Conservation (phyloP, 208 protist genomes). For the Angomonas ambiguus region DNA sequence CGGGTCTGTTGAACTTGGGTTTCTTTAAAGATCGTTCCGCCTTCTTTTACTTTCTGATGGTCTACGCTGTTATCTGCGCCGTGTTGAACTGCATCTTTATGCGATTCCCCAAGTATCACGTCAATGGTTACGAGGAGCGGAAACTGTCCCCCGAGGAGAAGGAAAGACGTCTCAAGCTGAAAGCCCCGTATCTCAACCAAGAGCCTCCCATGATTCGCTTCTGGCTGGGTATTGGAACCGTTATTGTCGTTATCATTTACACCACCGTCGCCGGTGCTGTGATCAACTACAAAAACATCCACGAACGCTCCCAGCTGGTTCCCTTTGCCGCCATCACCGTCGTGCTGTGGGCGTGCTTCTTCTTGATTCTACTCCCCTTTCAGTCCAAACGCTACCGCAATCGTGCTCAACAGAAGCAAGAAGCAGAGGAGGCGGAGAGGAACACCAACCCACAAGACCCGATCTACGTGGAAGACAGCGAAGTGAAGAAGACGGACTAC, state of each 20-base stretch:
- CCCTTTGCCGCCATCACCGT: slow-evolving; percentile 37
- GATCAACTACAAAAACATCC: slow-evolving; percentile 28
- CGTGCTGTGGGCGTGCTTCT: slow-evolving; percentile 24
- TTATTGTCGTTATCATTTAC: slow-evolving; percentile 47
- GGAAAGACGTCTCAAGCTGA: slow-evolving; percentile 19
- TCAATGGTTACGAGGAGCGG: slow-evolving; percentile 33
- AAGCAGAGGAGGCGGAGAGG: too few species aligned
- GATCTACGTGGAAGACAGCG: neutral
- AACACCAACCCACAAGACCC: too few species aligned
- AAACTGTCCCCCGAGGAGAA: slow-evolving; percentile 33
- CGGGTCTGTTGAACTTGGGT: slow-evolving; percentile 34
- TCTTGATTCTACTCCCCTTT: slow-evolving; percentile 33
- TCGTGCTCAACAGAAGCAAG: too few species aligned
- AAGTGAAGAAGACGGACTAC: too few species aligned
- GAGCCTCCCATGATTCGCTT: slow-evolving; percentile 39
- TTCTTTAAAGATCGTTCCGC: slow-evolving; percentile 29
- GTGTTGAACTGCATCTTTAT: slow-evolving; percentile 32
- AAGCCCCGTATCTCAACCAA: slow-evolving; percentile 40
- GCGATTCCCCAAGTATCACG: slow-evolving; percentile 48
- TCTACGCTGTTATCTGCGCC: slow-evolving; percentile 16
- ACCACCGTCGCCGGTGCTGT: slow-evolving; percentile 36
- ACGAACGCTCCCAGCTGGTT: slow-evolving; percentile 4
- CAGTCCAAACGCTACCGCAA: neutral
- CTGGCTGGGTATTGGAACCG: slow-evolving; percentile 30
- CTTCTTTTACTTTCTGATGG: slow-evolving; percentile 55